Conservation (phyloP, 2,329 filamentous ascomycete genomes). For the Camillea tinctor region DNA sequence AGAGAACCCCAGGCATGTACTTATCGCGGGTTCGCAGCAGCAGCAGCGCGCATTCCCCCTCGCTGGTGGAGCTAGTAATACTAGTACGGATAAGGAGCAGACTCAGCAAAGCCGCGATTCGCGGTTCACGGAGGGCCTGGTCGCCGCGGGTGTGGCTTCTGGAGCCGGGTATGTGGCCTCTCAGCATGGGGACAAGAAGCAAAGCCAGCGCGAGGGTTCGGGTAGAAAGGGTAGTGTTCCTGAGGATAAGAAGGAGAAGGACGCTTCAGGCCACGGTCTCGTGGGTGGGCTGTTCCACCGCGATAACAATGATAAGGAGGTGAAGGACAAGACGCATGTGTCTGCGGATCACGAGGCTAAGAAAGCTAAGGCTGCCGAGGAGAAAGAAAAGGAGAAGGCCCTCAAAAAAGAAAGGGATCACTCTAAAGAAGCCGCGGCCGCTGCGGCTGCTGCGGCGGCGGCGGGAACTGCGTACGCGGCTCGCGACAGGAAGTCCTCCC, state of each 20-base stretch:
- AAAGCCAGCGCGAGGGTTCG: neutral
- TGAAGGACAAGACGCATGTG: neutral
- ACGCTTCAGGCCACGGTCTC: neutral
- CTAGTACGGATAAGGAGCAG: neutral
- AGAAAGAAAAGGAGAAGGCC: too few relatives aligned
- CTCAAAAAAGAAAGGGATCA: neutral
- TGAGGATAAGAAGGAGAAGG: constrained; percentile 7
- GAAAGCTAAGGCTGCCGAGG: neutral
- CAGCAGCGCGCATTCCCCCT: constrained; percentile 20
- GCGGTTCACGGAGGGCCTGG: constrained; percentile 17
- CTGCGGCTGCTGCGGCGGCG: neutral
- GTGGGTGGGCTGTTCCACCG: constrained; percentile 8
- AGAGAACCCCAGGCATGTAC: too few relatives aligned
- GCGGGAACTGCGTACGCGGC: neutral
- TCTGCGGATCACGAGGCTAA: neutral
- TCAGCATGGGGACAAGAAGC: constrained; percentile 4
- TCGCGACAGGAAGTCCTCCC: neutral
- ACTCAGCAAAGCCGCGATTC: constrained; percentile 7
- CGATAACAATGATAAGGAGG: constrained; percentile 9
- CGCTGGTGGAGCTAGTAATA: neutral
- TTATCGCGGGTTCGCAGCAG: neutral
- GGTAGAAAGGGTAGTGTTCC: neutral
- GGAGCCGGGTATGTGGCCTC: constrained; percentile 6
- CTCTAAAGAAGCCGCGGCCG: neutral
- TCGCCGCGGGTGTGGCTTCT: constrained; percentile 10